These are phyloP conservation scores for Amauroascus verrucosus DNA, from an alignment of 2,329 filamentous ascomycete species.

Conservation along the genomic window DNA sequence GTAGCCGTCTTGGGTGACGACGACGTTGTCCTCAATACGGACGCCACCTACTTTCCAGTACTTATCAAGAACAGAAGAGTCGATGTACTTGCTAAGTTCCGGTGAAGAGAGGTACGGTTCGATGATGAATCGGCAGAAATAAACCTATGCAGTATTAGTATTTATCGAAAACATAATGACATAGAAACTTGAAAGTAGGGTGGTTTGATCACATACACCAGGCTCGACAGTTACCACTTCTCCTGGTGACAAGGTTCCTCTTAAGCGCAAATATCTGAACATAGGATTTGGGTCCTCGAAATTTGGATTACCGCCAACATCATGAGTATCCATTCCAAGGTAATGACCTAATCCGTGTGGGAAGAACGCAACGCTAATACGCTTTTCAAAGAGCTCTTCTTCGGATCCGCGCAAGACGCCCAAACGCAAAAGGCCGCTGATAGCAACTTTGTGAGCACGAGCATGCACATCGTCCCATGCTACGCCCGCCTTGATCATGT, in stretches of 20 bases:
- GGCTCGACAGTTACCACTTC: slow-evolving; percentile 92
- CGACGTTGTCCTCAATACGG: slow-evolving; percentile 81
- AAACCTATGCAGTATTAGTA: slow-evolving; percentile 46
- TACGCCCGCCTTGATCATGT: slow-evolving; percentile 56
- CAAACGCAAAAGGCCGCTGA: slow-evolving; percentile 57
- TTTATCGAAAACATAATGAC: not conserved
- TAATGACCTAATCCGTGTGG: slow-evolving; percentile 88
- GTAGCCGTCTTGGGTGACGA: slow-evolving; percentile 65
- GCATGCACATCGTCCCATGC: slow-evolving; percentile 63
- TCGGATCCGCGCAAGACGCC: slow-evolving; percentile 59
- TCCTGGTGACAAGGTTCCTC: slow-evolving; percentile 63
- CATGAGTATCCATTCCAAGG: slow-evolving; percentile 85
- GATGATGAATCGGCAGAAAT: slow-evolving; percentile 86
- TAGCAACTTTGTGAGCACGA: slow-evolving; percentile 61
- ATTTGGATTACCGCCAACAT: slow-evolving; percentile 63
- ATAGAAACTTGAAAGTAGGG: not conserved
- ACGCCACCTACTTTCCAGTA: slow-evolving; percentile 90
- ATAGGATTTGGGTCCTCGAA: slow-evolving; percentile 69
- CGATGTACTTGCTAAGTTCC: slow-evolving; percentile 64
- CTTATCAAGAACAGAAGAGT: slow-evolving; percentile 58
- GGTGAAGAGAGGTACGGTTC: slow-evolving; percentile 65
- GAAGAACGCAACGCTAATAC: slow-evolving; percentile 83
- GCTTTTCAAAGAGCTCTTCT: slow-evolving; percentile 61
- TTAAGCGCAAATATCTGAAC: slow-evolving; percentile 76
- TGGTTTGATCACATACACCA: slow-evolving; percentile 48